Conservation (phyloP, 2,329 filamentous ascomycete species). For the Alternaria triticina region DNA sequence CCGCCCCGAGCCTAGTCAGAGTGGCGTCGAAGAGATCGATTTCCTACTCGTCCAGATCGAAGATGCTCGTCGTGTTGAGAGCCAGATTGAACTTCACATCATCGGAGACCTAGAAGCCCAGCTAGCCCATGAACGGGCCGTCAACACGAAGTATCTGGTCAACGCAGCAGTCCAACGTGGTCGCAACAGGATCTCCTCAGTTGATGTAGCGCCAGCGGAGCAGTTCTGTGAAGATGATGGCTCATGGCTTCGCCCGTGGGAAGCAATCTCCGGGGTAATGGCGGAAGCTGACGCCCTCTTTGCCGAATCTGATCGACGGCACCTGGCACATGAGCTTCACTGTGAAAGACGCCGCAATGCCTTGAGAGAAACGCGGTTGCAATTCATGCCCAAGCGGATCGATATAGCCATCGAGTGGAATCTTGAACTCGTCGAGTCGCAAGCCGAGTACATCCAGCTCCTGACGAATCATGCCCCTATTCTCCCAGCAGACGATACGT, state of each 20-base stretch:
- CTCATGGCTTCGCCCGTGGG: not conserved
- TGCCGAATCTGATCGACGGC: not conserved
- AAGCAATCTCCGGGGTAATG: not conserved
- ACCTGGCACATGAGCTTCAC: not conserved
- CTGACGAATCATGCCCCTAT: not conserved
- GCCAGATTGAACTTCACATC: not conserved
- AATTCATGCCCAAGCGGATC: not conserved
- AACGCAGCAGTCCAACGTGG: not conserved
- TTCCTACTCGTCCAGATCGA: not conserved
- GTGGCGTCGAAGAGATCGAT: not conserved
- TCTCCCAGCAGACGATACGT: not conserved
- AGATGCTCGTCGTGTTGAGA: not conserved
- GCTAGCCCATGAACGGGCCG: not conserved
- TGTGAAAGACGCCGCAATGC: not conserved
- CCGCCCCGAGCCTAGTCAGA: not conserved
- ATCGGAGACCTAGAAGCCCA: not conserved
- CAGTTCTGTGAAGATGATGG: not conserved
- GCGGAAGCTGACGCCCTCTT: not conserved
- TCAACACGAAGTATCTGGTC: not conserved
- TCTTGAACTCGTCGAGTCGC: not conserved
- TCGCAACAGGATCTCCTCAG: not conserved
- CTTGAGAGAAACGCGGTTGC: not conserved
- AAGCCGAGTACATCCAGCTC: not conserved
- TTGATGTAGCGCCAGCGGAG: not conserved
- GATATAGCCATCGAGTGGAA: not conserved